Evolutionary conservation across 2,329 filamentous ascomycete species (phyloP).

Genomic region (Clarireedia sp.): DNA sequence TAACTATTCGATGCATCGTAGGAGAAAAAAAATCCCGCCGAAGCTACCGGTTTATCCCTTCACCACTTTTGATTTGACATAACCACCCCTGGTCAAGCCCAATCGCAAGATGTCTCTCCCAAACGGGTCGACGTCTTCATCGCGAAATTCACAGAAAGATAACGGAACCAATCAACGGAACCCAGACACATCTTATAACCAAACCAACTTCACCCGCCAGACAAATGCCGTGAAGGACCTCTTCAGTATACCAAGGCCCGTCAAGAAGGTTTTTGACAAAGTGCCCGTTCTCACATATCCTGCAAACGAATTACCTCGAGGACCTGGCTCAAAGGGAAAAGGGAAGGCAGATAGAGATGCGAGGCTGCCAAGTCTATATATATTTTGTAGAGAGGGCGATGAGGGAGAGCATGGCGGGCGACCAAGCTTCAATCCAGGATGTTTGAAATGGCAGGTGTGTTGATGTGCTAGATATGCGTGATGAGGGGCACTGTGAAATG

Average conservation of each 20-base stretch:
- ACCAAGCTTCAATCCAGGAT: conserved; percentile 85
- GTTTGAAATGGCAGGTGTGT: conserved; percentile 90
- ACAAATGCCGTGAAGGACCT: conserved; percentile 18
- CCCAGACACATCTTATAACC: conserved; percentile 2
- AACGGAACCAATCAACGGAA: not conserved
- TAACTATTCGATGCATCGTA: not conserved
- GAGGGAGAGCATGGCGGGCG: conserved; percentile 41
- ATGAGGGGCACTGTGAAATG: not conserved
- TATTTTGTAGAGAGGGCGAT: conserved; percentile 64
- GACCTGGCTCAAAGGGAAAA: conserved; percentile 35
- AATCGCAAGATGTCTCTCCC: conserved; percentile 1
- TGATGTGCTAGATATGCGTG: not conserved
- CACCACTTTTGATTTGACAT: not conserved
- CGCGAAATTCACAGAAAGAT: not conserved
- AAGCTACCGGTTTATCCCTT: not conserved
- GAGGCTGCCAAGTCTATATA: conserved; percentile 54
- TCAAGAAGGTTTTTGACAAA: conserved; percentile 75
- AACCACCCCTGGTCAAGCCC: not conserved
- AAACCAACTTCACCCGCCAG: conserved; percentile 15
- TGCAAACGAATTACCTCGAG: conserved; percentile 64
- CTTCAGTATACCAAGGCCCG: conserved; percentile 53
- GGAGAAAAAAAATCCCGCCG: not conserved
- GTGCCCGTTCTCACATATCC: conserved; percentile 75
- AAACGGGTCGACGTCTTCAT: not conserved
- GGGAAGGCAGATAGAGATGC: conserved; percentile 15